Evolutionary conservation across 1,284 basidiomycete species (phyloP).

Genomic region (Mycena sp.): DNA sequence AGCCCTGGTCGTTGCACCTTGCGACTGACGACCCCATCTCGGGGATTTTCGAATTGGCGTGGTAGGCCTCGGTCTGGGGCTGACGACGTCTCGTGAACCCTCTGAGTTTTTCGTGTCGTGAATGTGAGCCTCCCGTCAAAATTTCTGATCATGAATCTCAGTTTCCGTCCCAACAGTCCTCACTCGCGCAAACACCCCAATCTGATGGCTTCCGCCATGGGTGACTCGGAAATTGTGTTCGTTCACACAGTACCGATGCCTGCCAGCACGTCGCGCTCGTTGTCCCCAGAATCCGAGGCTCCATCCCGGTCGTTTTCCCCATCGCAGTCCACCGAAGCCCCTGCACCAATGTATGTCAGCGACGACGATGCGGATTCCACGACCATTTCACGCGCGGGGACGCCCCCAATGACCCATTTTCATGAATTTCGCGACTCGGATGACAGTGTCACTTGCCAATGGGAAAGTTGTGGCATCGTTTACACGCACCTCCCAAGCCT

Average conservation of each 20-base stretch:
- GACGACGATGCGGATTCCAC: conserved; percentile 20
- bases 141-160: too few species aligned
- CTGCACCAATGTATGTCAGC: background rate
- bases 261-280: conserved; percentile 7
- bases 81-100: too few species aligned
- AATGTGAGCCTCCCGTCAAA: too few species aligned
- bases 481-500: conserved; percentile 77
- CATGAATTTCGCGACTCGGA: conserved; percentile 43
- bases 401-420: conserved; percentile 32
- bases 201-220: background rate
- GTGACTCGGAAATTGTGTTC: conserved; percentile 19
- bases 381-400: conserved; percentile 33
- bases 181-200: too few species aligned
- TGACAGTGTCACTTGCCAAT: conserved; percentile 75
- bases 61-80: too few species aligned
- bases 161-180: too few species aligned
- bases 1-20: too few species aligned
- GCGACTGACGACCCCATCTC: too few species aligned
- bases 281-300: conserved; percentile 13
- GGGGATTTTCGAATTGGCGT: too few species aligned
- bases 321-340: background rate
- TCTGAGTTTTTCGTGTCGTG: too few species aligned
- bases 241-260: conserved; percentile 25
- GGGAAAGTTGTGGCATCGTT: conserved; percentile 80
- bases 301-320: conserved; percentile 20